These are phyloP conservation scores for Gloeophyllum trabeum DNA, from an alignment of 768 basidiomycete genomes.

Conservation along the genomic window DNA sequence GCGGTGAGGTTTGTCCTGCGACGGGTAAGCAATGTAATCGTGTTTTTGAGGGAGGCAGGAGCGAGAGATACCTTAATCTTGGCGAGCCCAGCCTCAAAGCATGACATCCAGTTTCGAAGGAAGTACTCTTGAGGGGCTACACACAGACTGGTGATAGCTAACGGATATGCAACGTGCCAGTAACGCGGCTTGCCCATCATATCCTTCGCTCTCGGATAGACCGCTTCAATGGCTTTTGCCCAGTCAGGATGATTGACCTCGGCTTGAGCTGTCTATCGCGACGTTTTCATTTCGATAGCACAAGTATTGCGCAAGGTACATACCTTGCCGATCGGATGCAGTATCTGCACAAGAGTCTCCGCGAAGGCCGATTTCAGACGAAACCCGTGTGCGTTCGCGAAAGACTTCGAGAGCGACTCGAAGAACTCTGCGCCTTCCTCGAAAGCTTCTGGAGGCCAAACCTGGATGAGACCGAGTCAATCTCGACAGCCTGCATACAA, in stretches of 20 bases:
- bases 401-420: conserved; percentile 73
- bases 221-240: conserved; percentile 83
- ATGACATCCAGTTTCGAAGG: conserved; percentile 66
- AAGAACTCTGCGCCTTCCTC: conserved; percentile 91
- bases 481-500: neutral
- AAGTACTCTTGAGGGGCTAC: conserved; percentile 83
- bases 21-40: conserved; percentile 5
- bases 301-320: conserved; percentile 2
- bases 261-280: conserved; percentile 73
- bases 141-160: conserved; percentile 75
- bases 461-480: conserved; percentile 29
- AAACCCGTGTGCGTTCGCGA: conserved; percentile 73
- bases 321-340: conserved; percentile 88
- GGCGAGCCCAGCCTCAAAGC: conserved; percentile 59
- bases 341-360: conserved; percentile 60
- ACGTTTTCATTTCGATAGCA: neutral
- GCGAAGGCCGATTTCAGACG: conserved; percentile 79
- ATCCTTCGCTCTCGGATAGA: conserved; percentile 72
- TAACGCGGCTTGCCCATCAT: conserved; percentile 86
- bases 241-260: conserved; percentile 94
- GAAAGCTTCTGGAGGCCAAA: conserved; percentile 89
- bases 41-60: conserved; percentile 1
- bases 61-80: conserved; percentile 62
- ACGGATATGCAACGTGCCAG: conserved; percentile 79
- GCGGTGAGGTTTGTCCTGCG: conserved; percentile 70